A percentile compares a stretch with the other conserved stretches of the same genome.
Conservation (phyloP, 116 monocot species). For the Trichopus zeylanicus region DNA sequence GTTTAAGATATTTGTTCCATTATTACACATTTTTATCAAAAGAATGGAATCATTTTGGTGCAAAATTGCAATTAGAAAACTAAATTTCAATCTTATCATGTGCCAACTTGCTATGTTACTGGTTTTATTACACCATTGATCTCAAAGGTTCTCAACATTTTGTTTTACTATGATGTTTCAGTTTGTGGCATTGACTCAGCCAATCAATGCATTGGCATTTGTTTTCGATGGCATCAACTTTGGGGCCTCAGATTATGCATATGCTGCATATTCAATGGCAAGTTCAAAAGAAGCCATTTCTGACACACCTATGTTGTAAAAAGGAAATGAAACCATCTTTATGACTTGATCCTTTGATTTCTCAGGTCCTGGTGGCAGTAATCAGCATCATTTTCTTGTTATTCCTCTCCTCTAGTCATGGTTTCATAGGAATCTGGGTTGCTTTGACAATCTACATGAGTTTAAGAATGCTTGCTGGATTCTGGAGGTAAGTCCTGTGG, state of each 20-base stretch:
- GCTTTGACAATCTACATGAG: slow-evolving; percentile 82
- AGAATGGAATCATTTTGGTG: background rate
- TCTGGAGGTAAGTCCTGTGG: slow-evolving; percentile 67
- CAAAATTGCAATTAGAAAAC: background rate
- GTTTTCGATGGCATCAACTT: slow-evolving; percentile 94
- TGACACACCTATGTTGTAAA: background rate
- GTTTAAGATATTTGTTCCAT: background rate
- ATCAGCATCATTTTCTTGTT: slow-evolving; percentile 57
- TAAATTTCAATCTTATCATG: too few species aligned
- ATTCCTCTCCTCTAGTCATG: slow-evolving; percentile 53
- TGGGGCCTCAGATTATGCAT: slow-evolving; percentile 91
- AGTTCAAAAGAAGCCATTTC: slow-evolving; percentile 2
- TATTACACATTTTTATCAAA: background rate
- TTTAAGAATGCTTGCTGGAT: slow-evolving; percentile 71
- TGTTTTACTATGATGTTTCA: slow-evolving; percentile 8
- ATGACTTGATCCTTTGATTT: background rate
- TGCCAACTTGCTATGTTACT: too few species aligned
- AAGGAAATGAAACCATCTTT: too few species aligned
- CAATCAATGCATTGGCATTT: slow-evolving; percentile 82
- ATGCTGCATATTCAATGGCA: slow-evolving; percentile 92
- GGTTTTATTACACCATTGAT: too few species aligned
- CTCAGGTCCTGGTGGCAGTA: slow-evolving; percentile 68
- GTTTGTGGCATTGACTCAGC: slow-evolving; percentile 96
- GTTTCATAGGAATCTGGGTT: slow-evolving; percentile 84
- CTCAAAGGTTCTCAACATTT: background rate